Base-by-base conservation (phyloP, 179 eudicot genomes). In the Sideroxylon spinosum region DNA sequence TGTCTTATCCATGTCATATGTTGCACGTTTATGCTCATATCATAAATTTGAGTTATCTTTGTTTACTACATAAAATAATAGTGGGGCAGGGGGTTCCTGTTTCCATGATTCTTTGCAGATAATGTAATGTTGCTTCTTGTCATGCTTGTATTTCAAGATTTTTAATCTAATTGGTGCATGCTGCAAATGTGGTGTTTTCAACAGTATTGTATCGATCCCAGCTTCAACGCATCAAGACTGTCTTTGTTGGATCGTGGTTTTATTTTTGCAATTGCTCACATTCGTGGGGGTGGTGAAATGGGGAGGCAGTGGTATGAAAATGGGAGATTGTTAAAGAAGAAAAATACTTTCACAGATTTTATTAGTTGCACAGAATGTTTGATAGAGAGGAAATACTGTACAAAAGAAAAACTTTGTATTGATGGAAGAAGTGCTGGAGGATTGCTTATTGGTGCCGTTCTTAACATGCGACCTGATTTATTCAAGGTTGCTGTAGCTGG, bases 221-320 rank as follows among this genome's bases (percentile, higher is more conserved):
- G 46, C 69, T 95, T 95, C 86, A 86, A 86, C 71, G 85, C 88
- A 44, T 84, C 98, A 80, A 86, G 92, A 82, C 77, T 93, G 74
- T 91, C 97, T 68, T 86, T 95, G 89, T 80, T 95, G 77, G 98
- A 95, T 86, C 85, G 98, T 10, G 98, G 98, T 49, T 88, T 95
- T 76, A 85, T 89, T 62, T 91, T 75, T 80, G 90, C 82, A 14
- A 87, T 93, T 86, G 97, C 98, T 57, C 98, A 93, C 76, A 75
- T 91, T 62, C 98, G 97, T 81, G 98, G 97, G 75, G 98, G 98
- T 77, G 97, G 98, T 78, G 98, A 95, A 84, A 89, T 95, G 97
- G 98, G 97, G 68, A 89, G 98, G 84, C 87, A 86, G 80, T 93
- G 98, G 98, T 95, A 95, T 68, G 98, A 95, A 87, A 83, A 91